Evolutionary conservation across 805 yeast species (phyloP).

Genomic region (Wickerhamiella lipophila): DNA sequence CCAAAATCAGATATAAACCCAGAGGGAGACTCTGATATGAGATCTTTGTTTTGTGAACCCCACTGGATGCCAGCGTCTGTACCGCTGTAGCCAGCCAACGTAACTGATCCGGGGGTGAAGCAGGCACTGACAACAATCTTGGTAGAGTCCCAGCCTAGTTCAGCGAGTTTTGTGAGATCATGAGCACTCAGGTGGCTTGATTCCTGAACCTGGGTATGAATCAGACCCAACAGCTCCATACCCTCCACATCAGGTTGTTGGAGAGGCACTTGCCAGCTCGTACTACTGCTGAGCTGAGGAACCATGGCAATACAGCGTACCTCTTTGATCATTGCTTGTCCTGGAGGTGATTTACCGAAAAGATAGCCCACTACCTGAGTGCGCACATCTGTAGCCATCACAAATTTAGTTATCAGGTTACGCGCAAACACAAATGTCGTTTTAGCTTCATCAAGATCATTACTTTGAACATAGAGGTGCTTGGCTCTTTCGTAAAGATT

Average conservation of each 20-base stretch:
- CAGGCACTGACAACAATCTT: slow-evolving; percentile 52
- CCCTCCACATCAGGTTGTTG: slow-evolving; percentile 34
- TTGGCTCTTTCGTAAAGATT: slow-evolving; percentile 61
- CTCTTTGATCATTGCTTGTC: slow-evolving; percentile 60
- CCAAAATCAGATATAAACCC: slow-evolving; percentile 50
- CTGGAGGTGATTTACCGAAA: slow-evolving; percentile 69
- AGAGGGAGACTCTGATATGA: slow-evolving; percentile 42
- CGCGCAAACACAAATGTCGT: slow-evolving; percentile 71
- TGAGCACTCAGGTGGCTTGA: slow-evolving; percentile 48
- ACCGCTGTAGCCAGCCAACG: slow-evolving; percentile 53
- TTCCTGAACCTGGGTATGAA: slow-evolving; percentile 76
- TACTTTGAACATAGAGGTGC: slow-evolving; percentile 48
- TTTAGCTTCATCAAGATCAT: slow-evolving; percentile 41
- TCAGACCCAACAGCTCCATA: slow-evolving; percentile 78
- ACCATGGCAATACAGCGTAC: slow-evolving; percentile 60
- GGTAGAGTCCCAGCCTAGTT: slow-evolving; percentile 33
- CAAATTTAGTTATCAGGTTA: slow-evolving; percentile 62
- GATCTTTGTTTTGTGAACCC: slow-evolving; percentile 56
- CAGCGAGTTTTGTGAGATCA: slow-evolving; percentile 54
- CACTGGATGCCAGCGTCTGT: slow-evolving; percentile 58
- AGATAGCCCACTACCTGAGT: slow-evolving; percentile 71
- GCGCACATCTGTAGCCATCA: slow-evolving; percentile 67
- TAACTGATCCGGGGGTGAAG: slow-evolving; percentile 72
- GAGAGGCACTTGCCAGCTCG: slow-evolving; percentile 49
- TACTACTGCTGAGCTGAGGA: slow-evolving; percentile 75